Base-by-base conservation (phyloP, 176 grass and related monocot genomes). In the Chrysopogon serrulatus region DNA sequence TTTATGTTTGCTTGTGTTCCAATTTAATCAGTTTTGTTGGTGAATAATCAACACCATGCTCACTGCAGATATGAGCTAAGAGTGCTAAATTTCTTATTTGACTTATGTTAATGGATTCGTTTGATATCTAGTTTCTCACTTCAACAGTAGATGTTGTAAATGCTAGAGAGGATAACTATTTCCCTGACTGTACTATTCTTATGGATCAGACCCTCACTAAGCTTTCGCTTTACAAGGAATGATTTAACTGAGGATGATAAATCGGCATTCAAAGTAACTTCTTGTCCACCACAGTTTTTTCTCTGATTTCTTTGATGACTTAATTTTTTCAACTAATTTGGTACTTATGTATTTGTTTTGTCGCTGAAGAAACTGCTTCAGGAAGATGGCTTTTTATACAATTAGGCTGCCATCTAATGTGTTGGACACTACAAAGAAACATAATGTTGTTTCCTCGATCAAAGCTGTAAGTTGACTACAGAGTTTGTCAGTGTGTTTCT, bases 371-470 rank as follows among this genome's bases (percentile, higher is more conserved):
- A 78, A 85, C 69, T 98, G 54, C 85, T 98, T 43, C 67, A 89
- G 21, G 93, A 95, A 81, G 96, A 98, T 89, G 87, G 86, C 61
- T 94, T 90, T n/a, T 81, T 98, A 98, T 74, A 94, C 73, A 63
- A 89, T 98, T 65, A 95, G 91, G 85, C 59, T 98, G 33, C 93
- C 85, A 5, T 92, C 96, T 83, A 98, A 95, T 95, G 89, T 94
- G 36, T 86, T 98, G 87, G 92, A 88, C 75, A 81, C 87, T 73
- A 77, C 85, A 84, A 86, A 78, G 77, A 93, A 85, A 70, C 91
- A 88, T 71, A 92, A 80, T 83, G 78, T 96, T 35, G 36, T 94
- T 80, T 94, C 96, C 56, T 98, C 96, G 34, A 85, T 96, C 81
- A 95, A 85, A 92, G 96, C 91, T 90, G 96, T 98, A 87, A 90